Conservation (phyloP, 2,329 filamentous ascomycete species). For the Colletotrichum trifolii region DNA sequence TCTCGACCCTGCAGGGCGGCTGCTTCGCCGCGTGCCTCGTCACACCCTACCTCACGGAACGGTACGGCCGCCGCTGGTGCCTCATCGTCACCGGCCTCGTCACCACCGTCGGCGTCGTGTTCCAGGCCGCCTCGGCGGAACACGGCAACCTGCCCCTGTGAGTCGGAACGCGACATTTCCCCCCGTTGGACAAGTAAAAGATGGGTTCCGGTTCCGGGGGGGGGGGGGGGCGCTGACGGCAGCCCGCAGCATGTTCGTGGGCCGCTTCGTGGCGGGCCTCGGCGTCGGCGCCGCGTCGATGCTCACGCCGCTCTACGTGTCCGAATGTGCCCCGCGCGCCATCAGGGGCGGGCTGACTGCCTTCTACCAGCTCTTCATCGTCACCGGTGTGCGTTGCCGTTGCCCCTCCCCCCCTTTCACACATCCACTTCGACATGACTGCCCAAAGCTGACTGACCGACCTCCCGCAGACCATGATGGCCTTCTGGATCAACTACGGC, state of each 20-base stretch:
- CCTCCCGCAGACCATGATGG: conserved; percentile 49
- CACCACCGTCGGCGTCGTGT: conserved; percentile 69
- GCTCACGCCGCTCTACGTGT: conserved; percentile 57
- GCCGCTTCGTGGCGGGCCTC: conserved; percentile 64
- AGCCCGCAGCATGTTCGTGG: conserved; percentile 68
- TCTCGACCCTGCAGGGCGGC: conserved; percentile 76
- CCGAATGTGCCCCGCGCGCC: conserved; percentile 61
- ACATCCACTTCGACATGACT: too few species aligned
- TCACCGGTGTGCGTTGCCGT: conserved; percentile 45
- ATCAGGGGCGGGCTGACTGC: conserved; percentile 63
- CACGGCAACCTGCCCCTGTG: conserved; percentile 2
- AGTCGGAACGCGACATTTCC: neutral
- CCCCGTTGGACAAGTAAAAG: too few species aligned
- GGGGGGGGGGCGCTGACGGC: neutral
- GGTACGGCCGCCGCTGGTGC: conserved; percentile 63
- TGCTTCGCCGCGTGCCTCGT: conserved; percentile 73
- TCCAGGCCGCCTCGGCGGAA: conserved; percentile 69
- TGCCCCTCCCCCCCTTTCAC: too few species aligned
- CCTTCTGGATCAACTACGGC: conserved; percentile 55
- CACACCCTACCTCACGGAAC: conserved; percentile 64
- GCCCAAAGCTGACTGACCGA: too few species aligned
- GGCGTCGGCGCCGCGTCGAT: conserved; percentile 63
- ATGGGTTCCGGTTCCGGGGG: too few species aligned
- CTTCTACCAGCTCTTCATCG: conserved; percentile 63
- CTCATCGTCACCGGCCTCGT: conserved; percentile 66